Conservation (phyloP, 768 basidiomycete genomes). For the Tephrocybe sp. region DNA sequence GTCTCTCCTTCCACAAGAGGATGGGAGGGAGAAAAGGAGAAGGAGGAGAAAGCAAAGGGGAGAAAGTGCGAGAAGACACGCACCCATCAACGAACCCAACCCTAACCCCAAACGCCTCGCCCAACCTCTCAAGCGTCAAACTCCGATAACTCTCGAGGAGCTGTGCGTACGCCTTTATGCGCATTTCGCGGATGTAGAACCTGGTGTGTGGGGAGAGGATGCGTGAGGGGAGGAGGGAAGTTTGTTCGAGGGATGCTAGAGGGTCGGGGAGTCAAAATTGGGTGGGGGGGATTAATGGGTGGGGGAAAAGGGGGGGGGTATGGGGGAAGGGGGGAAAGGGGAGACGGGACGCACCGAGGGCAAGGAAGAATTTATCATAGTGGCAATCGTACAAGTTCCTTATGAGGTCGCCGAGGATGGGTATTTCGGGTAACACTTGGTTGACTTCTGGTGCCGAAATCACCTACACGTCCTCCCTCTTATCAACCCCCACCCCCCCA, state of each 20-base stretch:
- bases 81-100: constrained; percentile 85
- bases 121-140: constrained; percentile 84
- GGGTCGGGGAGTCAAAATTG: too few relatives aligned
- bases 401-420: constrained; percentile 77
- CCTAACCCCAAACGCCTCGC: constrained; percentile 85
- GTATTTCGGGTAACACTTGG: constrained; percentile 78
- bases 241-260: constrained; percentile 88
- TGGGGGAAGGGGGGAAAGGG: not conserved
- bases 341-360: constrained; percentile 57
- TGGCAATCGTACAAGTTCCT: constrained; percentile 90
- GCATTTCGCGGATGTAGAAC: constrained; percentile 93
- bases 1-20: too few relatives aligned
- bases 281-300: not conserved
- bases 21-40: not conserved
- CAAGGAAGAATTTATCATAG: constrained; percentile 91
- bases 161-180: constrained; percentile 89
- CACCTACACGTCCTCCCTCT: constrained; percentile 43
- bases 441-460: constrained; percentile 86
- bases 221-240: constrained; percentile 83
- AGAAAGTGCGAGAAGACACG: constrained; percentile 25
- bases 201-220: constrained; percentile 82
- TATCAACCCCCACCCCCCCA: not conserved
- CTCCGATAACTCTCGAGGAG: constrained; percentile 89
- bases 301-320: too few relatives aligned
- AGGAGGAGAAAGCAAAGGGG: too few relatives aligned